Conservation (phyloP, 768 basidiomycete species). For the Termitomyces sp. region DNA sequence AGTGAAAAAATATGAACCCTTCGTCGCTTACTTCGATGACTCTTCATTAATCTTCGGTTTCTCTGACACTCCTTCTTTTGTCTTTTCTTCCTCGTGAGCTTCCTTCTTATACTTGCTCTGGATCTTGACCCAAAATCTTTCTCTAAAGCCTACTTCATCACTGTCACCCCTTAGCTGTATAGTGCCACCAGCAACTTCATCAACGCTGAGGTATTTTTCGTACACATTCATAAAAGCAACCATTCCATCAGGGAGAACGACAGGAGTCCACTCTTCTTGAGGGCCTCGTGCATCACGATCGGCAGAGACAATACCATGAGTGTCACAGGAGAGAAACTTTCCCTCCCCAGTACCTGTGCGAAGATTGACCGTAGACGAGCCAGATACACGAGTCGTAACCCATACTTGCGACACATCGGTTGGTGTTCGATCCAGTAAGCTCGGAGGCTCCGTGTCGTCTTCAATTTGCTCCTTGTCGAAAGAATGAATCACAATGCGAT, state of each 20-base stretch:
- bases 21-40: slow-evolving; percentile 56
- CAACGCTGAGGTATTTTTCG: slow-evolving; percentile 80
- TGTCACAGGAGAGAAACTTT: slow-evolving; percentile 86
- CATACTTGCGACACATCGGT: slow-evolving; percentile 86
- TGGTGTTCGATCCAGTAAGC: slow-evolving; percentile 62
- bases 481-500: slow-evolving; percentile 58
- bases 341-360: slow-evolving; percentile 85
- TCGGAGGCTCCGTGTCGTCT: slow-evolving; percentile 34
- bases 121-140: slow-evolving; percentile 86
- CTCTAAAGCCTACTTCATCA: slow-evolving; percentile 78
- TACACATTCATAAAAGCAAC: slow-evolving; percentile 85
- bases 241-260: slow-evolving; percentile 79
- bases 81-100: slow-evolving; percentile 72
- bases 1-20: slow-evolving; percentile 1
- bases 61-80: slow-evolving; percentile 50
- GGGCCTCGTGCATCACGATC: slow-evolving; percentile 87
- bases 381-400: slow-evolving; percentile 84
- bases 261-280: slow-evolving; percentile 91
- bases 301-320: slow-evolving; percentile 77
- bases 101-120: slow-evolving; percentile 88
- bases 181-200: slow-evolving; percentile 81
- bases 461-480: slow-evolving; percentile 56
- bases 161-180: slow-evolving; percentile 78
- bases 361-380: slow-evolving; percentile 78
- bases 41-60: slow-evolving; percentile 63